These are phyloP conservation scores for Lyophyllum semitale DNA, from an alignment of 768 basidiomycete genomes.

Conservation along the genomic window DNA sequence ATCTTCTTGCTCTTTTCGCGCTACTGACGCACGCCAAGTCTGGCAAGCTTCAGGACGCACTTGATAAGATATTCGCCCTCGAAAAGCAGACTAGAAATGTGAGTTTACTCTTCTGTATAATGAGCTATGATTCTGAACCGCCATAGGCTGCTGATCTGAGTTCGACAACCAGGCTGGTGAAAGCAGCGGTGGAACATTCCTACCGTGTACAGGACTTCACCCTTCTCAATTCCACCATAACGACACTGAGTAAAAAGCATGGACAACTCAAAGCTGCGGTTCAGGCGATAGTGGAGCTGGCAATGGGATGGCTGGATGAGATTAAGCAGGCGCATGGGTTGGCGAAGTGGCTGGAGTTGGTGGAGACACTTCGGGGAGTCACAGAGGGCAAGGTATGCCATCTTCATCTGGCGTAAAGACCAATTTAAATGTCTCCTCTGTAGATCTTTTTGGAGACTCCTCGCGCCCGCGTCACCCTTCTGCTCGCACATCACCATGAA, in stretches of 20 bases:
- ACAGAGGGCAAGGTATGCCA: conserved; percentile 92
- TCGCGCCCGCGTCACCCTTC: conserved; percentile 89
- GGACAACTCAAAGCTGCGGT: conserved; percentile 92
- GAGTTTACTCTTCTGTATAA: conserved; percentile 21
- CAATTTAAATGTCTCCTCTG: not conserved
- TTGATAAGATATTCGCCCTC: conserved; percentile 85
- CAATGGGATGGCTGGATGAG: conserved; percentile 80
- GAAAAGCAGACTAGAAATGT: conserved; percentile 99
- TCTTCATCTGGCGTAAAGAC: not conserved
- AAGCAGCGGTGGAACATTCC: conserved; percentile 68
- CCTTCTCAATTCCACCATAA: conserved; percentile 70
- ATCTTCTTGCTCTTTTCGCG: conserved; percentile 8
- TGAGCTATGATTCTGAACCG: conserved; percentile 4
- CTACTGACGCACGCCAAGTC: conserved; percentile 46
- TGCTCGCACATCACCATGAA: conserved; percentile 88
- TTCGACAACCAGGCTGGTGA: conserved; percentile 88
- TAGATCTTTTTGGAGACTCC: conserved; percentile 97
- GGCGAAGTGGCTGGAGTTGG: conserved; percentile 81
- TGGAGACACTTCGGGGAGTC: conserved; percentile 86
- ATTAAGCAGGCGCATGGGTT: conserved; percentile 67
- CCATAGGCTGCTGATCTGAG: conserved; percentile 84
- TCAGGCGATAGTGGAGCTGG: conserved; percentile 88
- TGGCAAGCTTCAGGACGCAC: conserved; percentile 79
- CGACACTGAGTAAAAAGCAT: conserved; percentile 87
- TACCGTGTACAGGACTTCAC: conserved; percentile 73